phyloP scores from a whole-genome alignment of 371 early-diverging fungal genomes.

The Thermomucor indicae-seudaticae region DNA sequence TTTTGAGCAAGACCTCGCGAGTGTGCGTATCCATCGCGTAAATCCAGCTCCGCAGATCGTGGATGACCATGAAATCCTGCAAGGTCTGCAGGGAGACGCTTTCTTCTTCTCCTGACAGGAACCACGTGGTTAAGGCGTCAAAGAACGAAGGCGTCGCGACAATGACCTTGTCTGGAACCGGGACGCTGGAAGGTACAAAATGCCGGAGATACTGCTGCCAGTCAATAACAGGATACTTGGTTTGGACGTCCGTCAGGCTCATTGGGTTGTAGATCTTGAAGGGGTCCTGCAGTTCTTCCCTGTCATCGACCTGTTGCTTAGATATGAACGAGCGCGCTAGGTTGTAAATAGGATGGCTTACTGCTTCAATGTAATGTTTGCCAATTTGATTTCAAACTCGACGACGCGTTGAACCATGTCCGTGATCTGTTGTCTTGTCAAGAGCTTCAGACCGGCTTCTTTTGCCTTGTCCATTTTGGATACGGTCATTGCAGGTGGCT shows the following conservation, averaged over 20 bases:
- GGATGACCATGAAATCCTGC: conserved; percentile 9
- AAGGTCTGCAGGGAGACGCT: not conserved
- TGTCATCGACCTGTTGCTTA: not conserved
- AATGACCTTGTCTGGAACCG: conserved; percentile 4
- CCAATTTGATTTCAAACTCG: conserved; percentile 46
- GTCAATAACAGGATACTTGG: conserved; percentile 17
- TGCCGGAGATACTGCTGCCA: conserved; percentile 11
- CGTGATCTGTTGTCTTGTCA: conserved; percentile 13
- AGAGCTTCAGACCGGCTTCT: not conserved
- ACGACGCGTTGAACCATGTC: conserved; percentile 32
- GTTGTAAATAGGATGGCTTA: conserved; percentile 2
- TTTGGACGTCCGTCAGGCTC: conserved; percentile 29
- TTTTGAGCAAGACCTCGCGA: conserved; percentile 8
- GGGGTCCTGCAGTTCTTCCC: conserved; percentile 49
- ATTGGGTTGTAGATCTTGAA: conserved; percentile 48
- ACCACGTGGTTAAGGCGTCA: conserved; percentile 4
- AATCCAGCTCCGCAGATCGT: not conserved
- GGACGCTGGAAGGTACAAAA: not conserved
- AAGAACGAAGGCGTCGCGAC: conserved; percentile 9
- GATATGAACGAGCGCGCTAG: not conserved
- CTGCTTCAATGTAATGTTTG: conserved; percentile 16
- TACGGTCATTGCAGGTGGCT: not conserved
- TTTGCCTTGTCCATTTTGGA: conserved; percentile 1
- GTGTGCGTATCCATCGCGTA: conserved; percentile 11
- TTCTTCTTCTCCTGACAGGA: not conserved